These are phyloP conservation scores for Prillingera fragicola DNA, from an alignment of 1,284 basidiomycete species.

Conservation along the genomic window DNA sequence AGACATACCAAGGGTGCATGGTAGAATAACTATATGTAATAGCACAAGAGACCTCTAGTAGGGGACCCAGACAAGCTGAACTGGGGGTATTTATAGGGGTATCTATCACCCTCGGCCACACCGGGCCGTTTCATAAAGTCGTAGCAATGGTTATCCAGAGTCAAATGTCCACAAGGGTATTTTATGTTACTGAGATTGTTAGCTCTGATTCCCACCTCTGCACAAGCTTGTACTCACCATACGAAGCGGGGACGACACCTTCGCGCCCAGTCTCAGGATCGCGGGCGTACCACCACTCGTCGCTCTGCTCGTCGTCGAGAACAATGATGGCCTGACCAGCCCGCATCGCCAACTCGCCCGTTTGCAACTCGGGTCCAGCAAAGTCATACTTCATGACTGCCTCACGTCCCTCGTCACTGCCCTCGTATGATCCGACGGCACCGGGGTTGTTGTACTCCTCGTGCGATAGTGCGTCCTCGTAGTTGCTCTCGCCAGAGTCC, in stretches of 20 bases:
- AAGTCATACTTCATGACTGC: constrained; percentile 45
- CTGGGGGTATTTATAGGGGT: too few species aligned
- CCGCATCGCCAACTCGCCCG: constrained; percentile 42
- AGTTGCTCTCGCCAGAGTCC: constrained; percentile 4
- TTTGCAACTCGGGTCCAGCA: constrained; percentile 35
- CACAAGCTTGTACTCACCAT: constrained; percentile 53
- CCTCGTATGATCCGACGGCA: constrained; percentile 10
- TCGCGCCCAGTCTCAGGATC: constrained; percentile 70
- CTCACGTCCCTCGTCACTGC: constrained; percentile 50
- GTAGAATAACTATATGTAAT: too few species aligned
- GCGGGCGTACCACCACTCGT: constrained; percentile 86
- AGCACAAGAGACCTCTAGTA: too few species aligned
- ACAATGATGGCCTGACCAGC: constrained; percentile 41
- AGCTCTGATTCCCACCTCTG: too few species aligned
- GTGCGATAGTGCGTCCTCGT: constrained; percentile 6
- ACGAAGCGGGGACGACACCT: constrained; percentile 82
- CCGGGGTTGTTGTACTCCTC: constrained; percentile 41
- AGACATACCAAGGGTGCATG: too few species aligned
- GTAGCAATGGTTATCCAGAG: too few species aligned
- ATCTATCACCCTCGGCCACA: too few species aligned
- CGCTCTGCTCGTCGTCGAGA: constrained; percentile 39
- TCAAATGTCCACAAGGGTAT: too few species aligned
- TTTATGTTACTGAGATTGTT: too few species aligned
- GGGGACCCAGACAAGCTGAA: too few species aligned
- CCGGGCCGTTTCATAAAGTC: too few species aligned